phyloP scores from a whole-genome alignment of 176 grass and related monocot genomes.

The Phyllostachys edulis region DNA sequence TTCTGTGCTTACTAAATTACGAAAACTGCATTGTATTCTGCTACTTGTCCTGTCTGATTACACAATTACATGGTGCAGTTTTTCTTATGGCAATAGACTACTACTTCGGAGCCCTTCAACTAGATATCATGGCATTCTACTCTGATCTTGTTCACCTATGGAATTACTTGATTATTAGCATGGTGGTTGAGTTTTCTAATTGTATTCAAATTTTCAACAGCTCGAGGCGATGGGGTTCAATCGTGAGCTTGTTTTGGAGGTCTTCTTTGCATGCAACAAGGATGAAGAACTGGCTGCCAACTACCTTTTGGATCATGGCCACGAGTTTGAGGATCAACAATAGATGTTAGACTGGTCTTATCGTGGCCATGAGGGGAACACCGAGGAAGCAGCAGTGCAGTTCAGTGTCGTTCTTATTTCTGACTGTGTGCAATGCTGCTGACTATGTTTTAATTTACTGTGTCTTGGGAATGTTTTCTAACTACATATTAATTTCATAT shows the following conservation, averaged over 20 bases:
- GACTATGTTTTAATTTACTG: conserved; percentile 36
- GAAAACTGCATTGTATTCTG: background rate
- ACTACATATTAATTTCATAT: conserved; percentile 68
- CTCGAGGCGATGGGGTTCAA: conserved; percentile 96
- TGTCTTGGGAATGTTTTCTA: conserved; percentile 49
- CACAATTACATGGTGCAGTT: background rate
- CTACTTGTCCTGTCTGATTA: background rate
- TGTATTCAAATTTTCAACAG: conserved; percentile 36
- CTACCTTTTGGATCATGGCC: conserved; percentile 89
- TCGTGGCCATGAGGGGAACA: background rate
- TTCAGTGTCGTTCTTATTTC: conserved; percentile 34
- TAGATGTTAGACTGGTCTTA: conserved; percentile 30
- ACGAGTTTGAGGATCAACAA: conserved; percentile 86
- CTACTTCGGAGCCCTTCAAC: background rate
- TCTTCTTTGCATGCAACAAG: conserved; percentile 99
- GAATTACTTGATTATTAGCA: background rate
- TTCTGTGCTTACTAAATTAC: background rate
- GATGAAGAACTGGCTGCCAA: conserved; percentile 95
- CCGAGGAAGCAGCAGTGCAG: conserved; percentile 24
- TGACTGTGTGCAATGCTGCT: conserved; percentile 35
- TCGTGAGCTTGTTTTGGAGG: conserved; percentile 80
- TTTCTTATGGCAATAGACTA: background rate
- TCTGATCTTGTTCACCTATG: background rate
- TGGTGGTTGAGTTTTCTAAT: background rate
- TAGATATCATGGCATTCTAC: background rate